Evolutionary conservation across 192 early-diverging fungal species (phyloP).

Genomic region (Backusella macrospora): DNA sequence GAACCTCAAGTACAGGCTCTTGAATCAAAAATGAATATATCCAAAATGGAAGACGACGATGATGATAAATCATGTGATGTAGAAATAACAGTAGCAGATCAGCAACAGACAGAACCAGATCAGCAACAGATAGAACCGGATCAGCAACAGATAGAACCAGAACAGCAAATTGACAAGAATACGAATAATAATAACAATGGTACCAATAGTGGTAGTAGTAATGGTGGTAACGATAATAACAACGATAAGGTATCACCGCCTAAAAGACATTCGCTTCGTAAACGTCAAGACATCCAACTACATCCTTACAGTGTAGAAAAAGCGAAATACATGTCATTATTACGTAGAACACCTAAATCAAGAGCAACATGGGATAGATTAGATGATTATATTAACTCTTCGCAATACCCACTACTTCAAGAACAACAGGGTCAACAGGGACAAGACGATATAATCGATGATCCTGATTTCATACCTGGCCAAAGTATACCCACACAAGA

Average conservation of each 20-base stretch:
- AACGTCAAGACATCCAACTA: not conserved
- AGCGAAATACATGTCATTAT: not conserved
- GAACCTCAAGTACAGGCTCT: not conserved
- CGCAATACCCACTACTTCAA: not conserved
- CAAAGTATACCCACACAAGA: not conserved
- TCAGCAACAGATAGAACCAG: not conserved
- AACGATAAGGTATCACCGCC: not conserved
- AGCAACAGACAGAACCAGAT: not conserved
- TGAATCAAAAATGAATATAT: not conserved
- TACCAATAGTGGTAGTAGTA: too few relatives aligned
- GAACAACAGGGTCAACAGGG: not conserved
- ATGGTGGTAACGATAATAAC: too few relatives aligned
- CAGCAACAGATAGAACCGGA: not conserved
- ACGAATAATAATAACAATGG: too few relatives aligned
- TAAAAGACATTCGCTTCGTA: slow-evolving; percentile 14
- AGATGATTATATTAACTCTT: not conserved
- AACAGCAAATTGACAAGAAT: too few relatives aligned
- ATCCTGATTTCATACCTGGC: not conserved
- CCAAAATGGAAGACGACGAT: not conserved
- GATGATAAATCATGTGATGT: not conserved
- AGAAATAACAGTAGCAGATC: not conserved
- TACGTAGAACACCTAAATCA: not conserved
- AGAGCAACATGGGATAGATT: not conserved
- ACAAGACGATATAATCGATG: not conserved
- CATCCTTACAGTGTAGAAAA: not conserved